These are phyloP conservation scores for Xylaria nigripes DNA, from an alignment of 495 filamentous ascomycete species.

Conservation along the genomic window DNA sequence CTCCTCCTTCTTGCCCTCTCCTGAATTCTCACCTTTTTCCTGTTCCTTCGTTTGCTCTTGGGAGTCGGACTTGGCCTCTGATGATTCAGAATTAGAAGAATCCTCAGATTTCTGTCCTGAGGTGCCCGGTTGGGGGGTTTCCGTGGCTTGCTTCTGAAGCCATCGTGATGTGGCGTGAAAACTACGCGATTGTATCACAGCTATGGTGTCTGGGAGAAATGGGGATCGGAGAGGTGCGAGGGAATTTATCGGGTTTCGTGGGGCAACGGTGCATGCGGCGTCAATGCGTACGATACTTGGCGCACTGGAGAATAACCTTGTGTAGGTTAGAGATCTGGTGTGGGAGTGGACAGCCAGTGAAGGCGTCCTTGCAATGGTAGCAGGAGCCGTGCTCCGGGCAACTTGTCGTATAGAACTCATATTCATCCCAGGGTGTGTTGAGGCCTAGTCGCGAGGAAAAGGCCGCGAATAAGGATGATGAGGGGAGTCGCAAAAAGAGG, in stretches of 20 bases:
- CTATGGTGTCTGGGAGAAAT: conserved; percentile 34
- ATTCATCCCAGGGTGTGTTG: conserved; percentile 12
- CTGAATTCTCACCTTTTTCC: conserved; percentile 38
- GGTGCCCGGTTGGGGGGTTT: conserved; percentile 29
- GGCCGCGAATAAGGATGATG: not conserved
- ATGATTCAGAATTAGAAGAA: conserved; percentile 15
- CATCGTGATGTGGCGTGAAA: conserved; percentile 37
- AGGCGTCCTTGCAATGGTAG: conserved; percentile 30
- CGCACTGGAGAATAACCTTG: conserved; percentile 46
- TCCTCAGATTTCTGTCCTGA: conserved; percentile 21
- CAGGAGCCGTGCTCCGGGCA: conserved; percentile 32
- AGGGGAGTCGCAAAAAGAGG: not conserved
- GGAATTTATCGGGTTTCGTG: conserved; percentile 16
- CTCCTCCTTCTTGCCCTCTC: conserved; percentile 44
- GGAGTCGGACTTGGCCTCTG: conserved; percentile 39
- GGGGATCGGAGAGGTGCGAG: conserved; percentile 35
- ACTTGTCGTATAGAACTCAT: conserved; percentile 44
- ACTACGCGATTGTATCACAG: conserved; percentile 26
- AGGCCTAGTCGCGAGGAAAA: conserved; percentile 13
- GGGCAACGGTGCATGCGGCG: conserved; percentile 17
- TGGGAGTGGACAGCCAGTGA: conserved; percentile 34
- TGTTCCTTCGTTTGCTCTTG: conserved; percentile 42
- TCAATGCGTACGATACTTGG: conserved; percentile 14
- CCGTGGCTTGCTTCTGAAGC: conserved; percentile 21
- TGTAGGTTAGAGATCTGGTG: conserved; percentile 49